Evolutionary conservation across 345 rosid species (phyloP).

Genomic region (Brassica nigra): DNA sequence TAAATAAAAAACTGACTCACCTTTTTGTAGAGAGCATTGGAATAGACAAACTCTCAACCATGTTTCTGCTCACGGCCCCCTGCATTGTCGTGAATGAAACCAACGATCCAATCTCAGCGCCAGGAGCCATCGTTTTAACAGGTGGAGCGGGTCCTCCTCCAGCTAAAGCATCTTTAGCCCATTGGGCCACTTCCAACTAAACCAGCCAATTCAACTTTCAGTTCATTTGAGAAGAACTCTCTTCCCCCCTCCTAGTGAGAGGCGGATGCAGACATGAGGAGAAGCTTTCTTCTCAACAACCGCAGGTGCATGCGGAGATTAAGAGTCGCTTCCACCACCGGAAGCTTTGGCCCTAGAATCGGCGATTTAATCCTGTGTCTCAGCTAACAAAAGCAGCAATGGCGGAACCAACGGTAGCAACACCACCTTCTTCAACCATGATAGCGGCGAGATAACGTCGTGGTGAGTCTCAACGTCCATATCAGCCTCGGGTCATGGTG

Average conservation of each 20-base stretch:
- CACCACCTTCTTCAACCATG: conserved; percentile 93
- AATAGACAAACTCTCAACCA: conserved; percentile 81
- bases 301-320: conserved; percentile 29
- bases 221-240: conserved; percentile 76
- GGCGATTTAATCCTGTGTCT: conserved; percentile 67
- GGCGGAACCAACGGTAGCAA: conserved; percentile 92
- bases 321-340: conserved; percentile 7
- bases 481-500: conserved; percentile 86
- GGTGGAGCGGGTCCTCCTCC: too few relatives aligned
- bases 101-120: conserved; percentile 54
- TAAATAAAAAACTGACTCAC: conserved; percentile 26
- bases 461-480: conserved; percentile 97
- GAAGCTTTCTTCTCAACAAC: conserved; percentile 25
- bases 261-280: conserved; percentile 43
- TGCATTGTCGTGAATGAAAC: conserved; percentile 94
- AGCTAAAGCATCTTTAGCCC: conserved; percentile 54
- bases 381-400: conserved; percentile 77
- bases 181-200: conserved; percentile 79
- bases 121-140: conserved; percentile 1
- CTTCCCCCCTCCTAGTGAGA: conserved; percentile 58
- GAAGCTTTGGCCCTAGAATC: conserved; percentile 66
- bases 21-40: conserved; percentile 96
- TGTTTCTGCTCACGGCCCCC: conserved; percentile 77
- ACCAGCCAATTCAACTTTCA: conserved; percentile 70
- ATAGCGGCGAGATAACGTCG: conserved; percentile 88